phyloP scores from a whole-genome alignment of 768 basidiomycete species.

The Xerocomellus chrysenteron region DNA sequence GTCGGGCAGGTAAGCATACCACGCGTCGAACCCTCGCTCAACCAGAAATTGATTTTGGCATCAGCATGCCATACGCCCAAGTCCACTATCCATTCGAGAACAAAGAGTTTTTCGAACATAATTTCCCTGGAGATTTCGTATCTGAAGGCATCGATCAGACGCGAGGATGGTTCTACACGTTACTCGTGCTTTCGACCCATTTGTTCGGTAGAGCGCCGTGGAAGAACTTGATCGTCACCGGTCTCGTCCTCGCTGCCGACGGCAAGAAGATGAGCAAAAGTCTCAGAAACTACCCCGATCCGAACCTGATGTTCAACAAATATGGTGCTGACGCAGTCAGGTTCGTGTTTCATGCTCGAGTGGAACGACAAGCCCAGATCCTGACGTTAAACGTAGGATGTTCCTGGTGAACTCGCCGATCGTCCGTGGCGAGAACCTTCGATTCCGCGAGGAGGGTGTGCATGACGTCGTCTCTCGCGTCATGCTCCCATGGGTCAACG shows the following conservation, averaged over 20 bases:
- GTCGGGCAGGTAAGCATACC: constrained; percentile 77
- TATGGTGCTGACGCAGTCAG: constrained; percentile 96
- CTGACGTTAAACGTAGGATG: constrained; percentile 55
- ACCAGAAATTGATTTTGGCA: constrained; percentile 1
- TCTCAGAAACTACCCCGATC: constrained; percentile 95
- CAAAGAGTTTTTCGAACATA: constrained; percentile 77
- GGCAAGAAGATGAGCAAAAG: constrained; percentile 99
- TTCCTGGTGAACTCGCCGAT: constrained; percentile 99
- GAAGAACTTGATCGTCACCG: constrained; percentile 97
- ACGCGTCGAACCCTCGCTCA: neutral
- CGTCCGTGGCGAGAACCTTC: constrained; percentile 94
- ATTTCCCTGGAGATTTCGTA: constrained; percentile 94
- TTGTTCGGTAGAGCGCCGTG: constrained; percentile 92
- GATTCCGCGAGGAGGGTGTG: constrained; percentile 98
- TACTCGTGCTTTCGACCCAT: constrained; percentile 94
- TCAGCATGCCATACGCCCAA: constrained; percentile 98
- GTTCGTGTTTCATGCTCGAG: constrained; percentile 35
- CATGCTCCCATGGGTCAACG: constrained; percentile 96
- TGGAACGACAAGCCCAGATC: too few species aligned
- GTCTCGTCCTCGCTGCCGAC: constrained; percentile 92
- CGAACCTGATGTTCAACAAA: constrained; percentile 81
- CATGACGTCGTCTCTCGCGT: constrained; percentile 96
- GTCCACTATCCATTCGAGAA: constrained; percentile 99
- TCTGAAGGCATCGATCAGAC: constrained; percentile 99
- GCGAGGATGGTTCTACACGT: constrained; percentile 99